These are phyloP conservation scores for Fonsecaea erecta DNA, from an alignment of 2,329 filamentous ascomycete genomes.

Conservation along the genomic window DNA sequence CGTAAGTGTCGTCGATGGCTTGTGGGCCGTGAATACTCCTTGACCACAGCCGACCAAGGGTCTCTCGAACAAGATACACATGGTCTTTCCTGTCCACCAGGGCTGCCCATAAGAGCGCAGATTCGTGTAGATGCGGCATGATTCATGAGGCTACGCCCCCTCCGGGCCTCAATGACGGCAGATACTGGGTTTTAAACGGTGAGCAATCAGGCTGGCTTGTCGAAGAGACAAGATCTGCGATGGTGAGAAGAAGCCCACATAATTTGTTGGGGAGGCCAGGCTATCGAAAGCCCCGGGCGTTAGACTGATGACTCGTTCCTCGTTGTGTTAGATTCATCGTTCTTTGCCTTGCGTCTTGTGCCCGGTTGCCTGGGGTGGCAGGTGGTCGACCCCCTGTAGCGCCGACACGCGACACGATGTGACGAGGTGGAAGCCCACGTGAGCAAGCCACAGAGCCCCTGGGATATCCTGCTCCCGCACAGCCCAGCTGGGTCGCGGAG, in stretches of 20 bases:
- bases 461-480: neutral
- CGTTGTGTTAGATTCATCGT: neutral
- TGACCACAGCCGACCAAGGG: slow-evolving; percentile 11
- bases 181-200: neutral
- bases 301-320: neutral
- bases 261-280: neutral
- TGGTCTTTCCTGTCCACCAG: slow-evolving; percentile 6
- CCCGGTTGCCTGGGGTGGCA: neutral
- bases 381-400: neutral
- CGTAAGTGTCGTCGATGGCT: slow-evolving; percentile 2
- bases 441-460: neutral
- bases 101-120: slow-evolving; percentile 4
- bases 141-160: neutral
- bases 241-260: neutral
- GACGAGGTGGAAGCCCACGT: neutral
- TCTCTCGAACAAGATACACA: slow-evolving; percentile 2
- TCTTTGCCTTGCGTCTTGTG: neutral
- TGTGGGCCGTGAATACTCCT: neutral
- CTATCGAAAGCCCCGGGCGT: neutral
- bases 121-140: slow-evolving; percentile 4
- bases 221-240: neutral
- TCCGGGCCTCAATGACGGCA: neutral
- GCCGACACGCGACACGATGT: neutral
- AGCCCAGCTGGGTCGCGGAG: neutral
- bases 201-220: neutral